phyloP scores from a whole-genome alignment of 2,329 filamentous ascomycete genomes.

The Rhytidhysteron rufulum region DNA sequence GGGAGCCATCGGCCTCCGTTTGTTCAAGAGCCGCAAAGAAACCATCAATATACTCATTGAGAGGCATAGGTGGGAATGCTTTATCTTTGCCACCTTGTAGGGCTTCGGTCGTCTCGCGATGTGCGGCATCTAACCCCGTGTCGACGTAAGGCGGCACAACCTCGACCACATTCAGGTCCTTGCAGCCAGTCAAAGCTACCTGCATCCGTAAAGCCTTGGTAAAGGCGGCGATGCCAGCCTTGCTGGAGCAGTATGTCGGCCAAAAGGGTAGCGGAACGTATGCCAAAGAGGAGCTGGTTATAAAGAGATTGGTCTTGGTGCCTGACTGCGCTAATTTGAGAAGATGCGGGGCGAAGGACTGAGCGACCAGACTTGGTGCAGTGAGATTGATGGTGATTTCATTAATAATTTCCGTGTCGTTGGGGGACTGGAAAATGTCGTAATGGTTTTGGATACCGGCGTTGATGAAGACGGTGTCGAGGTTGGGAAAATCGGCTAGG shows the following conservation, averaged over 20 bases:
- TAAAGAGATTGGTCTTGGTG: conserved; percentile 12
- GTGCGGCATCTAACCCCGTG: neutral
- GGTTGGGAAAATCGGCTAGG: neutral
- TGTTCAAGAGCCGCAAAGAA: too few species aligned
- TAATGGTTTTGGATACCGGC: too few species aligned
- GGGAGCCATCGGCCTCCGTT: too few species aligned
- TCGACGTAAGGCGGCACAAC: neutral
- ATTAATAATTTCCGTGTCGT: conserved; percentile 1
- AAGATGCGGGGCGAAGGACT: conserved; percentile 9
- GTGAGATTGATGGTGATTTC: conserved; percentile 11
- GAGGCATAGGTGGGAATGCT: too few species aligned
- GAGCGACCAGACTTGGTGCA: conserved; percentile 12
- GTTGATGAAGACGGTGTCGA: conserved; percentile 2
- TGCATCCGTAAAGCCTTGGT: neutral
- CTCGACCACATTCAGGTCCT: too few species aligned
- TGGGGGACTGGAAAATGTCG: too few species aligned
- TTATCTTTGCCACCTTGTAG: neutral
- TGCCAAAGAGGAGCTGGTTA: conserved; percentile 12
- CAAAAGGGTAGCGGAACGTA: conserved; percentile 9
- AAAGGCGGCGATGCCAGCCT: conserved; percentile 4
- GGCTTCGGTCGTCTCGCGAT: neutral
- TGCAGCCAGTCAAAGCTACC: neutral
- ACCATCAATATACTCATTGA: too few species aligned
- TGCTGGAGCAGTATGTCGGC: conserved; percentile 12
- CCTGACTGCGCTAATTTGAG: conserved; percentile 1